These are phyloP conservation scores for Kluyveromyces dobzhanskii DNA, from an alignment of 805 yeast species.

Conservation along the genomic window DNA sequence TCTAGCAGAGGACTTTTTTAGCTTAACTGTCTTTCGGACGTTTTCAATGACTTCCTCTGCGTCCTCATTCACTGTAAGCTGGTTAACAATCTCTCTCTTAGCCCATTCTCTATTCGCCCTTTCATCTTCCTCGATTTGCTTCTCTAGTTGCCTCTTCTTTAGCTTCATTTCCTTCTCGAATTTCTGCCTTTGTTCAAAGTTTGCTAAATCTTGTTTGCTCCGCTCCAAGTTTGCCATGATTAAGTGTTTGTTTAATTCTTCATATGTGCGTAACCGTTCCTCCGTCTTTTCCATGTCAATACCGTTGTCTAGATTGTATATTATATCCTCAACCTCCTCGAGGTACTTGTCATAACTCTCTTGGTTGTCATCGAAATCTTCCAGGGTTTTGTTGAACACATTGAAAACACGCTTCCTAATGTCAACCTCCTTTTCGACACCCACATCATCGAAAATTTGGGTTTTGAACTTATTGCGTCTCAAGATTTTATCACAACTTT, in stretches of 20 bases:
- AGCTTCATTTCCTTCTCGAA: slow-evolving; percentile 60
- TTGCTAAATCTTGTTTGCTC: slow-evolving; percentile 62
- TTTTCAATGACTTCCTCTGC: slow-evolving; percentile 44
- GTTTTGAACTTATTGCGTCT: slow-evolving; percentile 85
- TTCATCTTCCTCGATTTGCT: slow-evolving; percentile 56
- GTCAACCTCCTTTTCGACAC: slow-evolving; percentile 88
- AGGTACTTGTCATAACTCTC: slow-evolving; percentile 66
- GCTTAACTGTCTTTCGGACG: slow-evolving; percentile 40
- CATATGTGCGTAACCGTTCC: slow-evolving; percentile 56
- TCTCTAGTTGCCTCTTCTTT: slow-evolving; percentile 43
- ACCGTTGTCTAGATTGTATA: slow-evolving; percentile 66
- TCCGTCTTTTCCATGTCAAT: slow-evolving; percentile 64
- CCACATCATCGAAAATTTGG: slow-evolving; percentile 86
- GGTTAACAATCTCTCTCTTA: slow-evolving; percentile 48
- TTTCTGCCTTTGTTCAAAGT: slow-evolving; percentile 53
- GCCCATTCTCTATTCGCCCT: slow-evolving; percentile 44
- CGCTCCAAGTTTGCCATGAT: slow-evolving; percentile 70
- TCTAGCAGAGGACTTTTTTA: slow-evolving; percentile 58
- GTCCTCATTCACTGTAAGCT: slow-evolving; percentile 36
- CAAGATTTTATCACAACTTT: slow-evolving; percentile 77
- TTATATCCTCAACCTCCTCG: slow-evolving; percentile 74
- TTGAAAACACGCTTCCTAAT: slow-evolving; percentile 68
- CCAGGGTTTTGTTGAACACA: slow-evolving; percentile 72
- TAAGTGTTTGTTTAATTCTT: slow-evolving; percentile 61
- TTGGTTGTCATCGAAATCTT: slow-evolving; percentile 52